Evolutionary conservation across 2,329 filamentous ascomycete species (phyloP).

Genomic region (Shiraia bambusicola): DNA sequence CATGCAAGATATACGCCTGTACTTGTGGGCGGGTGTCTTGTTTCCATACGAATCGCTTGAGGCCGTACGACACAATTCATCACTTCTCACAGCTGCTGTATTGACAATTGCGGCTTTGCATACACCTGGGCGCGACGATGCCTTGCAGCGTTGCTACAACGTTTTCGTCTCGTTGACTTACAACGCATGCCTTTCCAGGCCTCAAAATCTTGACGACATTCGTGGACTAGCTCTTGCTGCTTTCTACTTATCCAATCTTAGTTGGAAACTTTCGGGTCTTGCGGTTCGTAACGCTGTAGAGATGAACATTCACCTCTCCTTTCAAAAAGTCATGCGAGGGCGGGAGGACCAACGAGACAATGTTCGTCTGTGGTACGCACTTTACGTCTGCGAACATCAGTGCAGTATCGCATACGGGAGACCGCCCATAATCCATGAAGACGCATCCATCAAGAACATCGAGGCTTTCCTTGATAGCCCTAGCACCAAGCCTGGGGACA

Average conservation of each 20-base stretch:
- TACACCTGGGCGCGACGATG: conserved; percentile 29
- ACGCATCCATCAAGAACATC: conserved; percentile 41
- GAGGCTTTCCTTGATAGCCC: conserved; percentile 36
- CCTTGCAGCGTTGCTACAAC: conserved; percentile 36
- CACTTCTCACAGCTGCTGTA: conserved; percentile 35
- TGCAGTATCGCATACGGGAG: conserved; percentile 46
- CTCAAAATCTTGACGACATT: conserved; percentile 43
- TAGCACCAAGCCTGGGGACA: conserved; percentile 31
- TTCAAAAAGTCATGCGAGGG: conserved; percentile 39
- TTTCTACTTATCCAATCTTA: conserved; percentile 45
- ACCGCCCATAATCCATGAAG: conserved; percentile 44
- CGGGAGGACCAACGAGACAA: conserved; percentile 39
- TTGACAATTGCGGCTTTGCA: conserved; percentile 35
- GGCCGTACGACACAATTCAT: conserved; percentile 31
- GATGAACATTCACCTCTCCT: conserved; percentile 45
- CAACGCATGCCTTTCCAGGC: conserved; percentile 36
- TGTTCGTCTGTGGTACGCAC: conserved; percentile 44
- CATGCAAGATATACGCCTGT: conserved; percentile 33
- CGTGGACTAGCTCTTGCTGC: conserved; percentile 44
- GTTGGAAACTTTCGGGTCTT: conserved; percentile 44
- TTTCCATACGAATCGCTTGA: conserved; percentile 34
- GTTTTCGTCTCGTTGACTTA: conserved; percentile 38
- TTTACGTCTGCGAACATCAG: conserved; percentile 46
- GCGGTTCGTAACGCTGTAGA: conserved; percentile 46
- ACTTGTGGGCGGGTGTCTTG: conserved; percentile 38